phyloP scores from a whole-genome alignment of 1,139 yeast species.

The Kazachstania sp. region DNA sequence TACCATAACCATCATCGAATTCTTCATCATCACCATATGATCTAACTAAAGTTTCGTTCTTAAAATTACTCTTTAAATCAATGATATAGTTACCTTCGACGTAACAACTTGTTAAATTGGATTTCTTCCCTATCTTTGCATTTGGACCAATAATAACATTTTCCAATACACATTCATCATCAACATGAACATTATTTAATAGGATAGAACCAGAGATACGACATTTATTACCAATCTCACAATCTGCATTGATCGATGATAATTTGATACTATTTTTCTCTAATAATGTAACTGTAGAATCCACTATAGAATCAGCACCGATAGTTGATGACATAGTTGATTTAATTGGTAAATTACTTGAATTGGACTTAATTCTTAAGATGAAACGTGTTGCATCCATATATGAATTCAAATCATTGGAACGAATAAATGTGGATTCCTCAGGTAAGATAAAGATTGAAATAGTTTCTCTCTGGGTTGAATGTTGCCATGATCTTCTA shows the following conservation, averaged over 20 bases:
- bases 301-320: constrained; percentile 80
- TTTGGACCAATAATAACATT: constrained; percentile 77
- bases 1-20: constrained; percentile 32
- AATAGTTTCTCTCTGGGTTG: constrained; percentile 47
- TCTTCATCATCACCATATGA: constrained; percentile 41
- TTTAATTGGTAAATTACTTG: constrained; percentile 27
- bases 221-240: constrained; percentile 76
- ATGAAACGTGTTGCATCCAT: constrained; percentile 85
- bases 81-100: constrained; percentile 75
- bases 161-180: constrained; percentile 71
- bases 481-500: constrained; percentile 85
- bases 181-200: constrained; percentile 61
- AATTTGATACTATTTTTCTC: constrained; percentile 81
- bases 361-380: constrained; percentile 44
- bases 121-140: constrained; percentile 52
- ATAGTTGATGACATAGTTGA: constrained; percentile 63
- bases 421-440: constrained; percentile 67
- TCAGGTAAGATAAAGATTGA: constrained; percentile 58
- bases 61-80: constrained; percentile 50
- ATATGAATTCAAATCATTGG: constrained; percentile 70
- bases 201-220: constrained; percentile 81
- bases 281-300: constrained; percentile 49
- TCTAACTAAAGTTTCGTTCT: constrained; percentile 76
- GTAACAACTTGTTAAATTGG: constrained; percentile 65
- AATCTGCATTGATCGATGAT: constrained; percentile 69